Base-by-base conservation (phyloP, 495 filamentous ascomycete species). In the Tetracladium setigerum region DNA sequence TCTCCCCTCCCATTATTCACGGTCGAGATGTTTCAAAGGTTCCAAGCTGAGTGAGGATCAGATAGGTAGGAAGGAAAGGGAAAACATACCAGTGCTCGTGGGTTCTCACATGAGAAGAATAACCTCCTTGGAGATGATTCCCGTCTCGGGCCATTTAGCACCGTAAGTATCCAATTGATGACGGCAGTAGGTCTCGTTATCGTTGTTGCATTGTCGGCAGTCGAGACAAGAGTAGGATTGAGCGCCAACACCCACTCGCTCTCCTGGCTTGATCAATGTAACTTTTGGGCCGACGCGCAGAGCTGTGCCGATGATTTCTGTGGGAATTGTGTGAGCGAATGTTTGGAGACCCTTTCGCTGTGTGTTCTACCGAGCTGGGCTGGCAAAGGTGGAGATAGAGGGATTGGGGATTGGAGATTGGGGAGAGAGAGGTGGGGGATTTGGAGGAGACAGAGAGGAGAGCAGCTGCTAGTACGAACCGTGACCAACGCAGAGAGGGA, bases 201-300 rank as follows among this genome's bases (percentile, higher is more conserved):
- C 72, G 49, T 67, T 70, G 56, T 76, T 78, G 69, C 74, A 79
- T 49, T 76, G 74, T 41, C 67, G 65, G 62, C 74, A 78, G 13
- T 74, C 56, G 10, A 78, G 56, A 64, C 76, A 78, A 5, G 74
- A 70, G 54, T 66, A 76, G 16, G 60, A 66, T 50, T 79, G 76
- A 19, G 75, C 76, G 35, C 76, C 76, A 30, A 79, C 75, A 47
- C 76, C 76, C n/a, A 78, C 76, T 1, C 73, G 66, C 58, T 77
- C 55, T 46, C 76, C 76, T 12, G 58, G 56, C 56, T 78, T 74
- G 61, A 77, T 67, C 22, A 74, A 63, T 1, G 70, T 74, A 35
- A 79, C 76, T 53, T 78, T 77, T 41, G 70, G 63, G 16, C 76
- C 76, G 17, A 79, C 71, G n/a, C 73, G 64, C 40, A 78, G 41